Percentiles rank a stretch among this genome's conserved stretches.
Conservation (phyloP, 2,329 filamentous ascomycete species). For the Monosporascus sp. region DNA sequence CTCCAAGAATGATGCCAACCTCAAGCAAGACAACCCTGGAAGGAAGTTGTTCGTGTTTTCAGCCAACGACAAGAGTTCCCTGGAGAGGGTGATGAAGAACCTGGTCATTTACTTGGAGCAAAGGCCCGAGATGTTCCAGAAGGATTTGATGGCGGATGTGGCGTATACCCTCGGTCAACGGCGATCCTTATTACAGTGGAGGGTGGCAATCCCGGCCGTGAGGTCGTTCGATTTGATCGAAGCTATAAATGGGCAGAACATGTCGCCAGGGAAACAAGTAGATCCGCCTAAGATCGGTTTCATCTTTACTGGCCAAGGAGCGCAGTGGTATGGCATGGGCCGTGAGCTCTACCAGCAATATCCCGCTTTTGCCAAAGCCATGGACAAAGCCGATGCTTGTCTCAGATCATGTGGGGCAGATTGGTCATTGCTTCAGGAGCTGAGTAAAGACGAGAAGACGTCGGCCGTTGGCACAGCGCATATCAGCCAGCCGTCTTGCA, state of each 20-base stretch:
- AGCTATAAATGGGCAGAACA: slow-evolving; percentile 35
- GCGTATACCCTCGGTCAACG: slow-evolving; percentile 44
- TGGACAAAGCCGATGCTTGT: slow-evolving; percentile 31
- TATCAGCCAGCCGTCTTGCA: slow-evolving; percentile 36
- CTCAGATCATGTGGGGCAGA: slow-evolving; percentile 25
- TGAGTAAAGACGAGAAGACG: slow-evolving; percentile 29
- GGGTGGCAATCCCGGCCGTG: slow-evolving; percentile 37
- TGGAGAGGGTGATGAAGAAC: slow-evolving; percentile 33
- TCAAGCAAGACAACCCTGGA: slow-evolving; percentile 22
- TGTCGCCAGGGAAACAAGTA: slow-evolving; percentile 30
- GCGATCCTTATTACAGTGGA: slow-evolving; percentile 38
- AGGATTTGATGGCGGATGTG: slow-evolving; percentile 39
- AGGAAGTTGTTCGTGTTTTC: slow-evolving; percentile 39
- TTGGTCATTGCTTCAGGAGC: slow-evolving; percentile 33
- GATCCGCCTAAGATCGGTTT: slow-evolving; percentile 33
- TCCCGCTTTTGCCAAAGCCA: slow-evolving; percentile 29
- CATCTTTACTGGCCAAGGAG: slow-evolving; percentile 38
- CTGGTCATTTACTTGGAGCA: slow-evolving; percentile 38
- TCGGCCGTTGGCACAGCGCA: slow-evolving; percentile 33
- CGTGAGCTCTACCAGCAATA: slow-evolving; percentile 35
- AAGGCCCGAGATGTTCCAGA: slow-evolving; percentile 38
- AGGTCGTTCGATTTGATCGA: slow-evolving; percentile 41
- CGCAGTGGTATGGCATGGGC: slow-evolving; percentile 38
- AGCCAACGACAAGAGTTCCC: slow-evolving; percentile 34
- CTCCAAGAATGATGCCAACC: slow-evolving; percentile 27